A percentile compares a stretch with the other conserved stretches of the same genome.
Evolutionary conservation across 164 flowering plant genomes (phyloP).

Genomic region (Umbilicus rupestris): DNA sequence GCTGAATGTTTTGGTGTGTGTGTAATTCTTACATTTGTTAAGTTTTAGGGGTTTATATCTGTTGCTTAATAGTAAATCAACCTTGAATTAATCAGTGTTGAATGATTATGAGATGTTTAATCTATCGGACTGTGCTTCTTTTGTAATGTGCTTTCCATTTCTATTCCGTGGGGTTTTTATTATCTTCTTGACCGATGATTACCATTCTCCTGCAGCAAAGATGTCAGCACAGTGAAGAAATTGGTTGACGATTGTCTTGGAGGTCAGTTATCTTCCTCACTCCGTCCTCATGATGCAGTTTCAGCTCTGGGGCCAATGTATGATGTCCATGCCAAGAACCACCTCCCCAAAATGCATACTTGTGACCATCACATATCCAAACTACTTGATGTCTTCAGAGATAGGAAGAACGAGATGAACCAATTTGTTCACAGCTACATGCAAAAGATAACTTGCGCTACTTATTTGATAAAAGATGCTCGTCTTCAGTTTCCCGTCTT

Average conservation of each 20-base stretch:
- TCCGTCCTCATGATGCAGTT: slow-evolving; percentile 99
- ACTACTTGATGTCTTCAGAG: slow-evolving; percentile 56
- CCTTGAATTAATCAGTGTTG: background rate
- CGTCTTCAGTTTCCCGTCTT: slow-evolving; percentile 82
- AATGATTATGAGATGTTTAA: background rate
- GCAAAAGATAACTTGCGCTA: slow-evolving; percentile 72
- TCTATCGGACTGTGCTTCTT: too few relatives aligned
- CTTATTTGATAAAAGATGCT: slow-evolving; percentile 62
- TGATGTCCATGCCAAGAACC: slow-evolving; percentile 82
- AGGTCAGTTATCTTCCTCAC: slow-evolving; percentile 65
- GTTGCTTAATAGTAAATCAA: background rate
- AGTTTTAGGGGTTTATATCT: background rate
- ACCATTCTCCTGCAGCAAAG: slow-evolving; percentile 63
- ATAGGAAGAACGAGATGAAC: slow-evolving; percentile 88
- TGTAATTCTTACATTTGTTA: too few relatives aligned
- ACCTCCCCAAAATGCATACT: slow-evolving; percentile 72
- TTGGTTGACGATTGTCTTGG: slow-evolving; percentile 83
- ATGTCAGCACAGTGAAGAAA: slow-evolving; percentile 86
- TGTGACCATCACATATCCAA: slow-evolving; percentile 56
- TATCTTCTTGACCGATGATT: background rate
- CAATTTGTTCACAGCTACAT: slow-evolving; percentile 66
- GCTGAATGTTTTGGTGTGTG: background rate
- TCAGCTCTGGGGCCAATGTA: slow-evolving; percentile 99
- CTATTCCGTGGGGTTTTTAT: background rate
- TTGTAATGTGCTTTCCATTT: background rate